These are phyloP conservation scores for Tarenaya hassleriana DNA, from an alignment of 345 rosid genomes.

Conservation along the genomic window DNA sequence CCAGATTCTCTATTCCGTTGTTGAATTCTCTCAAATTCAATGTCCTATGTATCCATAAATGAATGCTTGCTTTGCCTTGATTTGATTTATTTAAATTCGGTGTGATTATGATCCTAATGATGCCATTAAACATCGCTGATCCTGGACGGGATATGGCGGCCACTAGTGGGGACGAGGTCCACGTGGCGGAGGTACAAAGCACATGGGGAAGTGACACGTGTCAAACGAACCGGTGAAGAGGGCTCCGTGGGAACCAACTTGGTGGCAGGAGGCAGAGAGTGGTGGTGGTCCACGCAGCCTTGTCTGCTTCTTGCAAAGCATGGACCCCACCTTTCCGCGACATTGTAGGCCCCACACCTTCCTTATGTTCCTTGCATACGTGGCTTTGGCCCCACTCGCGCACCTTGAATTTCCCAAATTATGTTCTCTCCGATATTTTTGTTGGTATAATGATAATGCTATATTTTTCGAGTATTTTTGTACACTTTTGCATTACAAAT, in stretches of 20 bases:
- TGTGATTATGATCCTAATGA: too few relatives aligned
- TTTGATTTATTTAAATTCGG: too few relatives aligned
- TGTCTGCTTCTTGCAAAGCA: constrained; percentile 20
- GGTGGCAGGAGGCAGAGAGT: constrained; percentile 19
- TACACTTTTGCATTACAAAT: too few relatives aligned
- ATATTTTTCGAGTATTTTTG: too few relatives aligned
- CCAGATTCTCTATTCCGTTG: too few relatives aligned
- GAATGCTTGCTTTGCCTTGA: too few relatives aligned
- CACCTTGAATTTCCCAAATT: background rate
- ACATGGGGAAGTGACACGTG: too few relatives aligned
- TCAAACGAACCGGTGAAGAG: background rate
- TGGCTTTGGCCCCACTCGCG: constrained; percentile 7
- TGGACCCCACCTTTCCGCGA: constrained; percentile 3
- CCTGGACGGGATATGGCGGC: background rate
- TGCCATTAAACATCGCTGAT: background rate
- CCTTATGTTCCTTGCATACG: constrained; percentile 6
- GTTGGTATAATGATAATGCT: too few relatives aligned
- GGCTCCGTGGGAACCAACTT: constrained; percentile 31
- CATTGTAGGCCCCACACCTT: constrained; percentile 15
- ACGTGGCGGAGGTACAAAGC: too few relatives aligned
- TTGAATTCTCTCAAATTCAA: too few relatives aligned
- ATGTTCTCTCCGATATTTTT: background rate
- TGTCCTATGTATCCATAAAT: too few relatives aligned
- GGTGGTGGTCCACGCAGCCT: constrained; percentile 34
- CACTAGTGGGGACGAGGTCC: too few relatives aligned